Base-by-base conservation (phyloP, 225 moss, liverwort and hornwort species). In the Marchantia polymorpha region DNA sequence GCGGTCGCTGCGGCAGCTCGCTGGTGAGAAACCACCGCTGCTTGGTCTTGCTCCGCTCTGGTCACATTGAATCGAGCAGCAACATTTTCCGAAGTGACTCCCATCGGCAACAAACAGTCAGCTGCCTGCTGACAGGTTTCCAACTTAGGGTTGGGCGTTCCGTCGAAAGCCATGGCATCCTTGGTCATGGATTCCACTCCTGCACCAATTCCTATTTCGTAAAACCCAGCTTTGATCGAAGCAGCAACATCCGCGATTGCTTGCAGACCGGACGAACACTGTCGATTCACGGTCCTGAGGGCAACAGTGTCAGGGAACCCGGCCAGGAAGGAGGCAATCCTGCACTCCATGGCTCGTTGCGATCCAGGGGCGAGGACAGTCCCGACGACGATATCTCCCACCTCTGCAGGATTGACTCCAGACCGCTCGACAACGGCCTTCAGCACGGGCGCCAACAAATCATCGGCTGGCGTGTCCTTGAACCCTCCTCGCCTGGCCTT, bases 211-310 rank as follows among this genome's bases (percentile, higher is more conserved):
- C 95, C 96, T 77, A 96, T 85, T 74, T 93, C 92, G 78, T 89
- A 91, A 64, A 84, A 92, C 30, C 94, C 94, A 71, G 90, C 90
- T 82, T 91, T 92, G 46, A 96, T 94, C 53, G 92, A 86, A 72
- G 94, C 94, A 49, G 85, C 96, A 30, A 96, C 91, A 87, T 94
- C 94, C 58, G 94, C 96, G 64, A 96, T 84, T 47, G 96, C 96
- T 86, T 96, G 96, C 77, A 96, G 73, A 15, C 96, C 92, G 23
- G 96, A 96, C 48, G 94, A 94, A 88, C 96, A 96, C 85, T 92
- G 96, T 55, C 96, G 89, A 31, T 96, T 96, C n/a, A 94, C 94
- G 49, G 92, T 96, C 80, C 91, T 88, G 16, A 96, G 61, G 7
- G 96, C 87, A 66, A 96, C 96, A 20, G 91, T 91, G 67, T 94